Evolutionary conservation across 306 rosid species (phyloP), one percentile per base, ranked within the genome.

Genomic region (Rosa persica): DNA sequence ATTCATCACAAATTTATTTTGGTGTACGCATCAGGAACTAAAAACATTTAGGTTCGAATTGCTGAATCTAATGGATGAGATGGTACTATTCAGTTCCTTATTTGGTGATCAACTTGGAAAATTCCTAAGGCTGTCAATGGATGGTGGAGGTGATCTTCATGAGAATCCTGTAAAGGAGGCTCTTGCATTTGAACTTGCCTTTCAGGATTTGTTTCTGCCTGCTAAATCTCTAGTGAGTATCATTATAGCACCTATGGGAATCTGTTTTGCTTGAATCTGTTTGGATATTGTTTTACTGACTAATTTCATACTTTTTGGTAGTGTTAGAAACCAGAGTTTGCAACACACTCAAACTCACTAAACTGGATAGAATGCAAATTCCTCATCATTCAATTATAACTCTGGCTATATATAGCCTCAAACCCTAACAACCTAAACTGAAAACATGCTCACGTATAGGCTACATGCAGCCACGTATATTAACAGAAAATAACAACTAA

Each of bases 171-270:
- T 38, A 64, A 64, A 64, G 22, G 42, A 64, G 69, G 69, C 69
- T 64, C 69, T 64, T 15, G 69, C 43, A 34, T 34, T 27, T 30
- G 67, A 62, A 62, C 9, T 62, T 6, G 67, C 40, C 30, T 62
- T 64, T 15, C 69, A 64, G 69, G 69, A 64, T 7, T 64, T 34
- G 42, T 64, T 64, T 64, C 42, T 64, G 22, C 69, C 69, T 12
- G 69, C 69, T 30, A 64, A 13, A 64, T 13, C 43, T 34, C 22
- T 64, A 64, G 69, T 64, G 69, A 64, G 69, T 64, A 34, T 61
- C 67, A 30, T 17, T 5, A 25, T 30, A 61, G 12, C 36, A 23
- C 38, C 38, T 25, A 13, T 2, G 40, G 5, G 40, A 27, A 16
- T 34, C 27, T 27, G 58, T 51, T 23, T 4, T 27, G 39, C 43